phyloP scores from a whole-genome alignment of 495 filamentous ascomycete species.

The Annulohypoxylon bovei region DNA sequence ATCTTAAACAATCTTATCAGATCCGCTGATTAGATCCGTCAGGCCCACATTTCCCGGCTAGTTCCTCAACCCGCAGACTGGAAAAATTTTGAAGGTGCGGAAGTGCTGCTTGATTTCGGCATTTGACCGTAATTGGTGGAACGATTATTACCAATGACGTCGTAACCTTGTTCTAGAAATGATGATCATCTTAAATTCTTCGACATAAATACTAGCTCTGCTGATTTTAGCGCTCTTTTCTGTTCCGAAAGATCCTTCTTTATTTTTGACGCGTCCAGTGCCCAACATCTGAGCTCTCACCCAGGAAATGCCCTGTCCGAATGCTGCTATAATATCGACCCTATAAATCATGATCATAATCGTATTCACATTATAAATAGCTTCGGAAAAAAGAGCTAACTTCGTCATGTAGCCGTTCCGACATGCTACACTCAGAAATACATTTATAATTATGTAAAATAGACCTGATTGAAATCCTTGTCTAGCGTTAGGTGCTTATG shows the following conservation, averaged over 20 bases:
- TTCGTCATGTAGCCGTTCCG: not conserved
- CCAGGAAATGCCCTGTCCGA: not conserved
- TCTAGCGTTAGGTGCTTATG: not conserved
- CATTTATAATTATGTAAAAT: not conserved
- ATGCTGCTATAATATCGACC: not conserved
- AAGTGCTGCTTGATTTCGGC: not conserved
- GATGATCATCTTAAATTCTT: not conserved
- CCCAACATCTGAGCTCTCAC: not conserved
- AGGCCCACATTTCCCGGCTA: not conserved
- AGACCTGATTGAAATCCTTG: not conserved
- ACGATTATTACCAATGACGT: not conserved
- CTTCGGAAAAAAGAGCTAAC: not conserved
- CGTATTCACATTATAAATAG: not conserved
- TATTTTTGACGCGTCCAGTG: not conserved
- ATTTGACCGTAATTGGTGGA: not conserved
- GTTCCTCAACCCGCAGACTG: not conserved
- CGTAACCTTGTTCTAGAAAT: not conserved
- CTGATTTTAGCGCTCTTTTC: not conserved
- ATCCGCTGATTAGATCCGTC: constrained; percentile 33
- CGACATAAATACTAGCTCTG: not conserved
- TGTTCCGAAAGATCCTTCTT: no score
- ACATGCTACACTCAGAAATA: not conserved
- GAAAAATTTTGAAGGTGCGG: not conserved
- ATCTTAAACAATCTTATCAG: constrained; percentile 30
- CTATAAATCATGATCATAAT: not conserved